phyloP scores from a whole-genome alignment of 306 rosid species.

The peach (Prunus persica) region DNA sequence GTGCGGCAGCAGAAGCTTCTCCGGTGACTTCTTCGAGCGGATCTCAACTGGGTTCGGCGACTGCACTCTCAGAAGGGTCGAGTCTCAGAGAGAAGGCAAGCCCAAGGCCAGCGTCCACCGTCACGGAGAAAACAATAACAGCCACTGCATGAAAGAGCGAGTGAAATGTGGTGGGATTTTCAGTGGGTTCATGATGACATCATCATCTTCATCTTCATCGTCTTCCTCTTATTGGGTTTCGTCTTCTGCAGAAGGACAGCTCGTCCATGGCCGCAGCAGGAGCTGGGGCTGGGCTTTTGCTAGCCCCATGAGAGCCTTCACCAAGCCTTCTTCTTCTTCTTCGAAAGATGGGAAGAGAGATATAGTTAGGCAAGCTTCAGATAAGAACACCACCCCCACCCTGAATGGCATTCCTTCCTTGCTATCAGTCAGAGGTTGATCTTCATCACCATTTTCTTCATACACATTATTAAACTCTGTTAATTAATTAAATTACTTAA shows the following conservation, averaged over 20 bases:
- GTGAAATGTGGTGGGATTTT: slow-evolving; percentile 80
- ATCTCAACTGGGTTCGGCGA: slow-evolving; percentile 98
- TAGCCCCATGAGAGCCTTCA: slow-evolving; percentile 90
- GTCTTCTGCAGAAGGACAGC: slow-evolving; percentile 52
- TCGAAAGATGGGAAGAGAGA: slow-evolving; percentile 50
- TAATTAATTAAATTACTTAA: slow-evolving; percentile 1
- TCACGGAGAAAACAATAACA: slow-evolving; percentile 13
- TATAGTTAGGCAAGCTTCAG: slow-evolving; percentile 49
- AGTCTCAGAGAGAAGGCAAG: slow-evolving; percentile 87
- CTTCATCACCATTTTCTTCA: background rate
- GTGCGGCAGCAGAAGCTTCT: slow-evolving; percentile 93
- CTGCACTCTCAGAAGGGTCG: slow-evolving; percentile 84
- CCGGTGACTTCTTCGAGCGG: slow-evolving; percentile 91
- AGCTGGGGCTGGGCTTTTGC: slow-evolving; percentile 95
- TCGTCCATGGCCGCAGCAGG: slow-evolving; percentile 42
- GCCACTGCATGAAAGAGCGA: slow-evolving; percentile 68
- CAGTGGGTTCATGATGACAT: slow-evolving; percentile 79
- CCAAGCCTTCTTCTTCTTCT: slow-evolving; percentile 35
- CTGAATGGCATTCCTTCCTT: slow-evolving; percentile 76
- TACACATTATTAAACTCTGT: slow-evolving; percentile 13
- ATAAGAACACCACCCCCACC: slow-evolving; percentile 56
- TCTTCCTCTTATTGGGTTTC: slow-evolving; percentile 75
- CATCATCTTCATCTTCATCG: slow-evolving; percentile 66
- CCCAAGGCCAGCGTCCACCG: slow-evolving; percentile 22
- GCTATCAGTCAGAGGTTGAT: slow-evolving; percentile 52